phyloP scores from a whole-genome alignment of 129 eudicot species.

The Saposhnikovia divaricata region DNA sequence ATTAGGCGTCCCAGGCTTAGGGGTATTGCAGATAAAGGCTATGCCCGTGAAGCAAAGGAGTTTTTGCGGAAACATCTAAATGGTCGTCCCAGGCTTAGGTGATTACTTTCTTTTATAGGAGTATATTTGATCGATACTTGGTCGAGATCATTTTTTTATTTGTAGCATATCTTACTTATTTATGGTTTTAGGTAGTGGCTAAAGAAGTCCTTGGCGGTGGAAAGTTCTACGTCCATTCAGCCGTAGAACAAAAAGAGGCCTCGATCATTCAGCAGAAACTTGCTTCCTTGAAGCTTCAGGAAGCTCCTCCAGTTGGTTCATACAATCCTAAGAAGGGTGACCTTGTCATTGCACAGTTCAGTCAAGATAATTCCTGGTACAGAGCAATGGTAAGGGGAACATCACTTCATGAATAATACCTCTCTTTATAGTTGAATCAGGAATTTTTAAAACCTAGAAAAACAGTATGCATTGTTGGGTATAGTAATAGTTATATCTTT shows the following conservation, averaged over 20 bases:
- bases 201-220: slow-evolving; percentile 93
- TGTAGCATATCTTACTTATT: neutral
- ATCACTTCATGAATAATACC: neutral
- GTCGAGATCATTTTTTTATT: neutral
- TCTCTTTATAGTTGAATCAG: too few species aligned
- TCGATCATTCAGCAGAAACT: slow-evolving; percentile 67
- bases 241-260: slow-evolving; percentile 60
- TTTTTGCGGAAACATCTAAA: slow-evolving; percentile 40
- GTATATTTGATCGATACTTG: neutral
- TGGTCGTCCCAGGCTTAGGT: slow-evolving; percentile 54
- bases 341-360: slow-evolving; percentile 74
- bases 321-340: slow-evolving; percentile 84
- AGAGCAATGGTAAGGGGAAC: slow-evolving; percentile 58
- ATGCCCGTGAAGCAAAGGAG: slow-evolving; percentile 58
- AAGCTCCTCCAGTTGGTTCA: slow-evolving; percentile 76
- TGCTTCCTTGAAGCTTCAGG: slow-evolving; percentile 67
- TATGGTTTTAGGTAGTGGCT: slow-evolving; percentile 44
- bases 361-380: slow-evolving; percentile 85
- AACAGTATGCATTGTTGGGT: too few species aligned
- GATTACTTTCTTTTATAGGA: neutral
- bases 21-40: slow-evolving; percentile 21
- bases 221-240: slow-evolving; percentile 73
- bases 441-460: too few species aligned
- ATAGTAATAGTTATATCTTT: neutral
- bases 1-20: slow-evolving; percentile 77